These are phyloP conservation scores for Leptomonas seymouri DNA, from an alignment of 208 protist species.

Conservation along the genomic window DNA sequence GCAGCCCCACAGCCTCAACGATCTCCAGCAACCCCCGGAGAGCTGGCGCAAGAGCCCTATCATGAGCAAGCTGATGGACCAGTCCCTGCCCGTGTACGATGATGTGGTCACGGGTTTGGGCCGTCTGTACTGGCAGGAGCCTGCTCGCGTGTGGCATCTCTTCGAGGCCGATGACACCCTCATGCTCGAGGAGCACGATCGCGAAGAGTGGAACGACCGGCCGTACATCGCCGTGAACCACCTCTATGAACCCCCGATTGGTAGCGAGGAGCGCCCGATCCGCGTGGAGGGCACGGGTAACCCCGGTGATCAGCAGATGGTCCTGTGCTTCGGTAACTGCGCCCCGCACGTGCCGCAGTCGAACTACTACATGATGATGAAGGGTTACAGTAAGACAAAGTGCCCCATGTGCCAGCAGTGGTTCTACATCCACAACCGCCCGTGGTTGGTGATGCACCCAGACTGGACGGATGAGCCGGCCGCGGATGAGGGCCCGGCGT, in stretches of 20 bases:
- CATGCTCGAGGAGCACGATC: conserved; percentile 92
- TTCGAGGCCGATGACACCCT: conserved; percentile 90
- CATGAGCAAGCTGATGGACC: conserved; percentile 91
- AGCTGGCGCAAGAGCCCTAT: conserved; percentile 86
- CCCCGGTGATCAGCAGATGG: conserved; percentile 85
- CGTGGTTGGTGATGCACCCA: conserved; percentile 91
- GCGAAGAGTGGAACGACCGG: conserved; percentile 91
- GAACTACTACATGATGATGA: conserved; percentile 93
- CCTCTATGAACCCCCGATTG: conserved; percentile 89
- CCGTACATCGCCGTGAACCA: conserved; percentile 91
- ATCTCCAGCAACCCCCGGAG: conserved; percentile 79
- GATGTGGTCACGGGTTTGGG: conserved; percentile 82
- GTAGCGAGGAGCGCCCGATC: conserved; percentile 88
- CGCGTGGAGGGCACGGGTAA: conserved; percentile 84
- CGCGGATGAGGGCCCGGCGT: conserved; percentile 86
- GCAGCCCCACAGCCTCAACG: conserved; percentile 81
- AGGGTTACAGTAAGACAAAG: conserved; percentile 91
- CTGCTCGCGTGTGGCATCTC: conserved; percentile 83
- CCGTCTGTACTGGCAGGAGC: conserved; percentile 90
- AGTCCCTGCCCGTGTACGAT: conserved; percentile 85
- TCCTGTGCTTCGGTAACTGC: conserved; percentile 90
- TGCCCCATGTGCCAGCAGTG: conserved; percentile 91
- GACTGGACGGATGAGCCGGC: conserved; percentile 92
- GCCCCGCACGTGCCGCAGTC: conserved; percentile 89
- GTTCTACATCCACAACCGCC: conserved; percentile 91